Conservation (phyloP, 495 filamentous ascomycete genomes). For the Hyphodiscus hymeniophilus region DNA sequence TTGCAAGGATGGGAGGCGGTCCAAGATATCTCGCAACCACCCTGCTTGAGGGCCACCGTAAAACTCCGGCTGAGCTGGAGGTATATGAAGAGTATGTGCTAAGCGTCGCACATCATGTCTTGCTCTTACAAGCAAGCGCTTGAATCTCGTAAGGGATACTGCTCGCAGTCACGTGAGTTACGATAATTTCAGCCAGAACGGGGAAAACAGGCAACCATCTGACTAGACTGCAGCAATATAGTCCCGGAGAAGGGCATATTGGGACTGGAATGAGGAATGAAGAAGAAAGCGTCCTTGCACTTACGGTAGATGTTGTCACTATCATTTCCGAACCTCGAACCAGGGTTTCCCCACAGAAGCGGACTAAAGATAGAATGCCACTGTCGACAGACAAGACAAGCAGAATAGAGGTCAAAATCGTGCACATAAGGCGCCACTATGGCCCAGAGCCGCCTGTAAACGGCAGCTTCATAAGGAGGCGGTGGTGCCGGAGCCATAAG, state of each 20-base stretch:
- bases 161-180: constrained; percentile 6
- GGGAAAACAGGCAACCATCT: too few species aligned
- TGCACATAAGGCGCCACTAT: constrained; percentile 54
- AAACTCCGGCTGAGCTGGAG: constrained; percentile 56
- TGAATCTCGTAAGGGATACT: constrained; percentile 58
- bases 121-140: constrained; percentile 47
- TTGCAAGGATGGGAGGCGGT: constrained; percentile 51
- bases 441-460: constrained; percentile 50
- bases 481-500: constrained; percentile 23
- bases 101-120: constrained; percentile 44
- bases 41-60: constrained; percentile 53
- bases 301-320: constrained; percentile 56
- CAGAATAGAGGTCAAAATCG: constrained; percentile 50
- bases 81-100: constrained; percentile 60
- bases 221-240: neutral
- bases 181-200: neutral
- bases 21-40: constrained; percentile 56
- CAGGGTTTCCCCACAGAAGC: constrained; percentile 59
- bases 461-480: constrained; percentile 53
- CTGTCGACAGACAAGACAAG: constrained; percentile 46
- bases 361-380: constrained; percentile 56
- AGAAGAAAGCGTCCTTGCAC: neutral
- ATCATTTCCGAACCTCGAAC: constrained; percentile 53
- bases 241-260: neutral
- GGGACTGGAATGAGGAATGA: neutral